Conservation (phyloP, 2,329 filamentous ascomycete species). For the Xylaria multiplex region DNA sequence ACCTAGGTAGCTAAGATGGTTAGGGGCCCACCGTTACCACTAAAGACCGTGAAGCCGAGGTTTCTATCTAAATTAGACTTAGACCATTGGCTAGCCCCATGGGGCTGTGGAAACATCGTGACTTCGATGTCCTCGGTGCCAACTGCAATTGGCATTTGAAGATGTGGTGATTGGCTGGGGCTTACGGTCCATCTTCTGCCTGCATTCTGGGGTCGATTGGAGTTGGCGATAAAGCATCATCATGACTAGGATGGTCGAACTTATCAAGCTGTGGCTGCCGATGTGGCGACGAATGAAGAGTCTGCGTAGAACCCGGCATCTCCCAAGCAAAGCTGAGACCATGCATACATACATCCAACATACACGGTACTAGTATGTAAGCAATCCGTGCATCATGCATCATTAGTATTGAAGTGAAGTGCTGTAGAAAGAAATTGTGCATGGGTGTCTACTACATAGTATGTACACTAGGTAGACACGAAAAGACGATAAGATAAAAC, state of each 20-base stretch:
- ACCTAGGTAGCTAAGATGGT: background rate
- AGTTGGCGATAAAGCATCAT: background rate
- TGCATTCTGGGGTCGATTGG: slow-evolving; percentile 19
- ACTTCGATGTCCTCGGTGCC: slow-evolving; percentile 19
- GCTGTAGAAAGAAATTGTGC: too few species aligned
- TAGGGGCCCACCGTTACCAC: slow-evolving; percentile 26
- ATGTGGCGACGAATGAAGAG: background rate
- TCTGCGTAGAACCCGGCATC: too few species aligned
- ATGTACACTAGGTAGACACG: too few species aligned
- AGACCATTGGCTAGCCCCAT: slow-evolving; percentile 16
- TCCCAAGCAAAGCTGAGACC: too few species aligned
- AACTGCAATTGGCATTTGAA: slow-evolving; percentile 17
- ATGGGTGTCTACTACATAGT: too few species aligned
- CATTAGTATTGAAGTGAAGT: too few species aligned
- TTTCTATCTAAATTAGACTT: slow-evolving; percentile 23
- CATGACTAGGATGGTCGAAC: background rate
- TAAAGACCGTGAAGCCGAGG: slow-evolving; percentile 34
- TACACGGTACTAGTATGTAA: too few species aligned
- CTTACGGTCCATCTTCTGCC: background rate
- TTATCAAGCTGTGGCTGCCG: background rate
- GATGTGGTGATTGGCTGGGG: slow-evolving; percentile 20
- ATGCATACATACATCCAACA: too few species aligned
- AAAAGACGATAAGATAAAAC: too few species aligned
- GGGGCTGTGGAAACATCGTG: slow-evolving; percentile 26
- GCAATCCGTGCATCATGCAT: too few species aligned